Evolutionary conservation across 306 rosid species (phyloP), one percentile per base, ranked within the genome.

Genomic region (Quercus bicolor): DNA sequence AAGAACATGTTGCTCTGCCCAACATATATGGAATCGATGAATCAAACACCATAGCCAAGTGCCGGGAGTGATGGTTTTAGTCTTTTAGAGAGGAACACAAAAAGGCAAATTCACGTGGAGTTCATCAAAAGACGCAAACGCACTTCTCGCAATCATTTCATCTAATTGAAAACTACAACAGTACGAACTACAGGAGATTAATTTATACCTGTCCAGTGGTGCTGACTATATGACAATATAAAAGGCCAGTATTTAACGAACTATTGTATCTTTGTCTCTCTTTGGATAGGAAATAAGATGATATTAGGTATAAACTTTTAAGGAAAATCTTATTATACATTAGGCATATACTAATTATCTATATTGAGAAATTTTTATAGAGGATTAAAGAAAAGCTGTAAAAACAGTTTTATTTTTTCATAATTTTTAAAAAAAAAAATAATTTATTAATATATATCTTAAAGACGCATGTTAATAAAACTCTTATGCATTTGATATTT

Each of bases 301-400:
- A 37, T 37, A 37, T 37, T 37, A 1, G 0, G 0, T 37, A 37
- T 37, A 37, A 37, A 7, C 10, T 37, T 37, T 37, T 37, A 37
- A 37, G 43, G 43, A 37, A 37, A 37, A 37, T 37, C 43, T 37
- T 6, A 37, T 37, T 37, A 7, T 37, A 37, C 2, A 37, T 7
- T 37, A 37, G 10, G 2, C 2, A 37, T 37, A 37, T 0, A 6
- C 2, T 37, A 37, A 7, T 37, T 7, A 37, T 37, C 9, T 37
- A 37, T 37, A 6, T 37, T 6, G 0, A 37, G 10, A 7, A 0
- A 0, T 0, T 1, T 37, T 37, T 6, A 37, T 7, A 0, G 0
- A 0, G 9, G 8, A 6, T 37, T 7, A 0, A 37, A n/a, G n/a
- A 37, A 37, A 37, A 37, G 8, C 0, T 37, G 0, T 37, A 2